phyloP scores from a whole-genome alignment of 202 grass and related monocot genomes.

The Hordeum pubiflorum region DNA sequence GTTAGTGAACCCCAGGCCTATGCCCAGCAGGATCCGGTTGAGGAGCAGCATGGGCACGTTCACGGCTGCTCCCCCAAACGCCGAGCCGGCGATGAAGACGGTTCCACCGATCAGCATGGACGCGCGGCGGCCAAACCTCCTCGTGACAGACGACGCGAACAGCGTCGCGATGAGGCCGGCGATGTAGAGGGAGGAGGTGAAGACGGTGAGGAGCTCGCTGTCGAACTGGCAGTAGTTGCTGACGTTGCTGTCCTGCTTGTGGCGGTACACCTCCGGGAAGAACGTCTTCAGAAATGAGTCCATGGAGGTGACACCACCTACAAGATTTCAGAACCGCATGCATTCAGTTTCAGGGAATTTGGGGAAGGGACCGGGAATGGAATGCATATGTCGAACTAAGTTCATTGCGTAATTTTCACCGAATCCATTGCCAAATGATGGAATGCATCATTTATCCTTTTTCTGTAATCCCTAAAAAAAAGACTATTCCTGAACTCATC shows the following conservation, averaged over 20 bases:
- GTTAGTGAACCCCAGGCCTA: slow-evolving; percentile 81
- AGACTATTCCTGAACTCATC: background rate
- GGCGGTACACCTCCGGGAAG: slow-evolving; percentile 62
- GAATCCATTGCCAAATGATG: background rate
- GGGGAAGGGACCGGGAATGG: no score
- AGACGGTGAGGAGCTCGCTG: slow-evolving; percentile 59
- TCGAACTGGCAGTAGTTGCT: slow-evolving; percentile 82
- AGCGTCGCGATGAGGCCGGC: slow-evolving; percentile 69
- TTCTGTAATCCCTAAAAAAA: background rate
- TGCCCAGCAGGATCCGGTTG: slow-evolving; percentile 58
- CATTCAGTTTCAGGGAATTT: background rate
- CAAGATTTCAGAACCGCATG: background rate
- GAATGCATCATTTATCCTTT: background rate
- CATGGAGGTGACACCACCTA: slow-evolving; percentile 76
- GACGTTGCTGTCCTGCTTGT: slow-evolving; percentile 36
- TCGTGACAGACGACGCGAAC: slow-evolving; percentile 46
- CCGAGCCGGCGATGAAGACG: slow-evolving; percentile 52
- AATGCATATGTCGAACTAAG: background rate
- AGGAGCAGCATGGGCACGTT: slow-evolving; percentile 66
- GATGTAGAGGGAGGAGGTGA: slow-evolving; percentile 79
- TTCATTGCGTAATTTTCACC: background rate
- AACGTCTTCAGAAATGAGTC: slow-evolving; percentile 67
- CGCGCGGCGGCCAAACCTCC: slow-evolving; percentile 57
- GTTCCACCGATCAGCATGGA: slow-evolving; percentile 69
- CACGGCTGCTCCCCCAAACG: slow-evolving; percentile 51